Percentiles rank a stretch among this genome's conserved stretches.
phyloP scores from a whole-genome alignment of 2,329 filamentous ascomycete species.

The Botrytis deweyae region DNA sequence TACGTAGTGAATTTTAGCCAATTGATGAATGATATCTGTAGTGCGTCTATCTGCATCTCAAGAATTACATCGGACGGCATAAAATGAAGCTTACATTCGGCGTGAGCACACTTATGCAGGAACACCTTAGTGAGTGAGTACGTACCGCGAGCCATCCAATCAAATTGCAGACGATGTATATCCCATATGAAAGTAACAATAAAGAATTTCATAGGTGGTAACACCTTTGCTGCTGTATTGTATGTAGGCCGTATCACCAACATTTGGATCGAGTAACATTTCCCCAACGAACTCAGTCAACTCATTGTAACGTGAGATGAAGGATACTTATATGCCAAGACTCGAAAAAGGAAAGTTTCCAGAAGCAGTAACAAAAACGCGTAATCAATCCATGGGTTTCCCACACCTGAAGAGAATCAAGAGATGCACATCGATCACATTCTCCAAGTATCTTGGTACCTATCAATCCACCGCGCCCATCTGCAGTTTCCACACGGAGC shows the following conservation, averaged over 20 bases:
- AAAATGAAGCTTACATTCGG: constrained; percentile 2
- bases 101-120: constrained; percentile 11
- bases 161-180: background rate
- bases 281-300: background rate
- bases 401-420: background rate
- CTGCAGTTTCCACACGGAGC: background rate
- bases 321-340: background rate
- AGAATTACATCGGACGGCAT: background rate
- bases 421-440: background rate
- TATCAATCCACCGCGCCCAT: background rate
- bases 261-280: background rate
- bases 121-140: background rate
- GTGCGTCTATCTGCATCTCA: background rate
- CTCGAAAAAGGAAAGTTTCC: background rate
- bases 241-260: constrained; percentile 3
- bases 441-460: background rate
- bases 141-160: background rate
- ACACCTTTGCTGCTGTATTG: background rate
- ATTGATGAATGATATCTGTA: background rate
- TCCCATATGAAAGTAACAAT: background rate
- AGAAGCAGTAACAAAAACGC: background rate
- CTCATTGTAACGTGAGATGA: background rate
- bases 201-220: background rate
- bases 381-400: background rate
- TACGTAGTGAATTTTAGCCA: background rate